Conservation (phyloP, 306 rosid species). For the Corylus avellana region DNA sequence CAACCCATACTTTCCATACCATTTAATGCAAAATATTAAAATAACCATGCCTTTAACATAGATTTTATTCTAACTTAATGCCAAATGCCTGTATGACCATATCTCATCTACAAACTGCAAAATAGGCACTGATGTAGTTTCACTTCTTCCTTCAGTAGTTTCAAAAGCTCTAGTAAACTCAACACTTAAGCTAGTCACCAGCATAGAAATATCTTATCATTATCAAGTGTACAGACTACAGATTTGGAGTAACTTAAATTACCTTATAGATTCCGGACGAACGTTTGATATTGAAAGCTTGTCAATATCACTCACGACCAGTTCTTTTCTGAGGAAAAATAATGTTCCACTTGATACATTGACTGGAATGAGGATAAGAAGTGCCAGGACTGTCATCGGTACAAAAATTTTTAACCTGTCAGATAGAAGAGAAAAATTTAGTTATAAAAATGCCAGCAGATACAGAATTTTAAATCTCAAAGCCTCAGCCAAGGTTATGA, state of each 20-base stretch:
- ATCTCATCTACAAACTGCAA: not conserved
- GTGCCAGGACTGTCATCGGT: conserved; percentile 78
- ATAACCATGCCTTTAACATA: not conserved
- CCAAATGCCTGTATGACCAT: not conserved
- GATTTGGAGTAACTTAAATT: conserved; percentile 14
- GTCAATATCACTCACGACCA: conserved; percentile 88
- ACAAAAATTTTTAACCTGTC: conserved; percentile 83
- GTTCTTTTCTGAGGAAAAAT: conserved; percentile 70
- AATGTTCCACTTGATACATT: conserved; percentile 87
- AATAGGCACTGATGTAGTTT: not conserved
- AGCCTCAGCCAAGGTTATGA: not conserved
- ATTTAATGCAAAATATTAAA: not conserved
- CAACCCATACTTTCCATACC: not conserved
- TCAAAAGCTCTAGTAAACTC: not conserved
- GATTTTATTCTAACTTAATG: not conserved
- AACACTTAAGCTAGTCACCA: not conserved
- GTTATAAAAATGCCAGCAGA: not conserved
- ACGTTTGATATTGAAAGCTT: conserved; percentile 96
- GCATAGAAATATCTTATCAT: not conserved
- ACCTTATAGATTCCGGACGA: conserved; percentile 75
- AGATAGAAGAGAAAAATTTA: conserved; percentile 10
- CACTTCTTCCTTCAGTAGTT: not conserved
- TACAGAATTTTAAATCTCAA: not conserved
- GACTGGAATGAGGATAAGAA: conserved; percentile 85
- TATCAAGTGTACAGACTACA: not conserved